Evolutionary conservation across 257 asterid species (phyloP).

Genomic region (Rauvolfia tetraphylla): DNA sequence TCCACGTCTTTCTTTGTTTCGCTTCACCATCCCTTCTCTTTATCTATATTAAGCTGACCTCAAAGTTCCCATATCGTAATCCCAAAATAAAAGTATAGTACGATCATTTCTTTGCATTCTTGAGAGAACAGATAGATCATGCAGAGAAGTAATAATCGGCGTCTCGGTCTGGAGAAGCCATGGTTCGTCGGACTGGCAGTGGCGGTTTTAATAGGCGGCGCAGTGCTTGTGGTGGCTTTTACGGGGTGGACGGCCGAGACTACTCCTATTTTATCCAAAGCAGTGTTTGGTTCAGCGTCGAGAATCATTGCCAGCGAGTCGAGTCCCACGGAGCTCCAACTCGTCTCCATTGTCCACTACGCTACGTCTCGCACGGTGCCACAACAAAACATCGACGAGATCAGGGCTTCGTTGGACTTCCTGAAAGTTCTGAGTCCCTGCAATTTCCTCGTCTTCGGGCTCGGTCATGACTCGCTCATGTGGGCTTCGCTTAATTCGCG

Average conservation of each 20-base stretch:
- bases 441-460: constrained; percentile 77
- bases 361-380: constrained; percentile 33
- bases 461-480: constrained; percentile 83
- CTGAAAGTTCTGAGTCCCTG: constrained; percentile 38
- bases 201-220: constrained; percentile 45
- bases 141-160: constrained; percentile 30
- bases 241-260: constrained; percentile 11
- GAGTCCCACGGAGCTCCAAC: constrained; percentile 12
- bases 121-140: constrained; percentile 4
- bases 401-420: constrained; percentile 30
- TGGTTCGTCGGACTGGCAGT: constrained; percentile 30
- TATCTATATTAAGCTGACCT: too few species aligned
- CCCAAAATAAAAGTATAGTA: too few species aligned
- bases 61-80: too few species aligned
- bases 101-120: too few species aligned
- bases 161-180: constrained; percentile 31
- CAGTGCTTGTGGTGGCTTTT: constrained; percentile 20
- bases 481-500: constrained; percentile 70
- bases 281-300: background rate
- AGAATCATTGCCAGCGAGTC: background rate
- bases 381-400: constrained; percentile 29
- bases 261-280: constrained; percentile 21
- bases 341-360: constrained; percentile 31
- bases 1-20: too few species aligned
- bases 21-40: too few species aligned